Conservation (phyloP, 768 basidiomycete genomes). For the Amanita brunnescens region DNA sequence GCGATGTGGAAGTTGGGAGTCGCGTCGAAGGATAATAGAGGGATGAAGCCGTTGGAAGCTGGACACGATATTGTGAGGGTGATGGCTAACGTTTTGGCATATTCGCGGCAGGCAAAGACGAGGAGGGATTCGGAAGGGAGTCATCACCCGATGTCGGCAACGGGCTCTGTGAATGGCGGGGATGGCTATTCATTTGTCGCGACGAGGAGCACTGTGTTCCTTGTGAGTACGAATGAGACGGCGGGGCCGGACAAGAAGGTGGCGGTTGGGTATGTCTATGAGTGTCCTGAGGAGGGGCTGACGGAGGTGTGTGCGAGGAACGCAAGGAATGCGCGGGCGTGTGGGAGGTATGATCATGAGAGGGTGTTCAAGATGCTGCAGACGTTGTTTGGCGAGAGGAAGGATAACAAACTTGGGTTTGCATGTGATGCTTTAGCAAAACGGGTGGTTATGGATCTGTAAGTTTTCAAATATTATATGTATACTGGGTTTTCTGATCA, state of each 20-base stretch:
- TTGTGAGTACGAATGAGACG: constrained; percentile 43
- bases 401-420: constrained; percentile 11
- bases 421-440: constrained; percentile 25
- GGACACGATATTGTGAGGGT: constrained; percentile 58
- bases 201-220: constrained; percentile 50
- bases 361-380: constrained; percentile 52
- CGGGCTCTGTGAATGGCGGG: constrained; percentile 12
- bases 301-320: constrained; percentile 50
- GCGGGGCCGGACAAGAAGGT: constrained; percentile 46
- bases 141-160: constrained; percentile 5
- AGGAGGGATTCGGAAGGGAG: constrained; percentile 27
- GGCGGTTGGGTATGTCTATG: constrained; percentile 51
- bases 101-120: constrained; percentile 36
- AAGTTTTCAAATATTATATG: too few species aligned
- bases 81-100: constrained; percentile 68
- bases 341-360: constrained; percentile 63
- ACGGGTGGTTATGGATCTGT: constrained; percentile 40
- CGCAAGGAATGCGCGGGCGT: constrained; percentile 45
- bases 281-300: constrained; percentile 23
- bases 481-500: too few species aligned
- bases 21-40: constrained; percentile 43
- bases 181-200: constrained; percentile 35
- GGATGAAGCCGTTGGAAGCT: constrained; percentile 20
- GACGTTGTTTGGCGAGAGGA: constrained; percentile 30
- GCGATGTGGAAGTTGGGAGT: constrained; percentile 58